phyloP scores from a whole-genome alignment of 2,329 filamentous ascomycete genomes.

The Malbranchea zuffiana region DNA sequence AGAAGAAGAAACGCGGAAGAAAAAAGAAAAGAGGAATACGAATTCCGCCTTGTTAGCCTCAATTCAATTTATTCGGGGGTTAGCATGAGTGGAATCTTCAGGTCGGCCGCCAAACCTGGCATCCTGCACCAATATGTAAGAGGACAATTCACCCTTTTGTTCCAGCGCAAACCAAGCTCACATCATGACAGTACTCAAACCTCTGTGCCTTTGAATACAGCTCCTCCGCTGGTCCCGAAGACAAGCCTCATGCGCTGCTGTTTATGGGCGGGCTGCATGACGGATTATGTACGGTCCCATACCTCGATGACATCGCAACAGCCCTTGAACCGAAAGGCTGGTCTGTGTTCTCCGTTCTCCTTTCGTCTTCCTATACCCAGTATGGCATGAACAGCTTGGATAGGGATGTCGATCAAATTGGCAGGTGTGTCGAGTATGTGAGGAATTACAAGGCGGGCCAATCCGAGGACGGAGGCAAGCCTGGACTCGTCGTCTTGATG shows the following conservation, averaged over 20 bases:
- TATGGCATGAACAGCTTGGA: constrained; percentile 46
- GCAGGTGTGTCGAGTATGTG: constrained; percentile 43
- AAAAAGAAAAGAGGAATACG: no score
- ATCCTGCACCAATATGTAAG: constrained; percentile 31
- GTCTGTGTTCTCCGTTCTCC: constrained; percentile 42
- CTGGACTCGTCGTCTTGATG: constrained; percentile 53
- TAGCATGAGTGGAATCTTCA: background rate
- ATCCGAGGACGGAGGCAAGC: constrained; percentile 8
- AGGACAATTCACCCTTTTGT: background rate
- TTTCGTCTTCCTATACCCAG: constrained; percentile 43
- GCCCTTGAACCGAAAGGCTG: constrained; percentile 41
- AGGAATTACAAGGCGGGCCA: constrained; percentile 23
- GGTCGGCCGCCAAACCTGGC: constrained; percentile 17
- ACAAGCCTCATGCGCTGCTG: constrained; percentile 41
- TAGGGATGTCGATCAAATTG: constrained; percentile 46
- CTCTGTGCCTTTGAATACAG: constrained; percentile 35
- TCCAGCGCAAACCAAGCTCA: constrained; percentile 1
- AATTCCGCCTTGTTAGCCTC: no score
- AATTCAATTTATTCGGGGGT: no score
- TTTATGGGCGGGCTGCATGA: constrained; percentile 52
- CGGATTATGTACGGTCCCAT: constrained; percentile 45
- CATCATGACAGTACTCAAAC: constrained; percentile 24
- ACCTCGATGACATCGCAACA: constrained; percentile 41
- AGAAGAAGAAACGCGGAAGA: no score
- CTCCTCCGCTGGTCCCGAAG: constrained; percentile 15